Evolutionary conservation across 2,329 filamentous ascomycete species (phyloP).

Genomic region (Nemania sp.): DNA sequence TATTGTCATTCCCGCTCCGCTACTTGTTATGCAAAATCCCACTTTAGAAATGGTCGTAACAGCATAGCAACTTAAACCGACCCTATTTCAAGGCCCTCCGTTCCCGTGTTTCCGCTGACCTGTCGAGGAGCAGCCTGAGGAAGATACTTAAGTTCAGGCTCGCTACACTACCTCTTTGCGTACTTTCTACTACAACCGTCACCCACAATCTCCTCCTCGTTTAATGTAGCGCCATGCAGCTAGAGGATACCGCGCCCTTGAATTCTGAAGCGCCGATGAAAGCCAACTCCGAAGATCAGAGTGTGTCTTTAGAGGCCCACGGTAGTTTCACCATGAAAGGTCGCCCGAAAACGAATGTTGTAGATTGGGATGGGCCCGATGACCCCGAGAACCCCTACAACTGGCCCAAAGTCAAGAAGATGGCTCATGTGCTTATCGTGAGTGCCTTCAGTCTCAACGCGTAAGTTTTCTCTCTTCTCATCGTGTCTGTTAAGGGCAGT

Average conservation of each 20-base stretch:
- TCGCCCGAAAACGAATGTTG: background rate
- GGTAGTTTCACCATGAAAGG: background rate
- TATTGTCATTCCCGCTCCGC: too few relatives aligned
- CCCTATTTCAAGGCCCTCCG: too few relatives aligned
- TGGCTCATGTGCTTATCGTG: conserved; percentile 2
- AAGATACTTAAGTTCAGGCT: background rate
- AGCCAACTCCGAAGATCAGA: background rate
- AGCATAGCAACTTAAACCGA: too few relatives aligned
- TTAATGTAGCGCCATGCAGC: background rate
- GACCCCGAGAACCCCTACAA: conserved; percentile 10
- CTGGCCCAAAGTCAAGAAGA: conserved; percentile 9
- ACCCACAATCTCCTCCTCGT: background rate
- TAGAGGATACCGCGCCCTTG: background rate
- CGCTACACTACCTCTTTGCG: background rate
- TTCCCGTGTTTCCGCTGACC: background rate
- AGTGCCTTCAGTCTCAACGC: conserved; percentile 3
- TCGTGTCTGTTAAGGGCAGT: background rate
- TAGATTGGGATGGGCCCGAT: conserved; percentile 14
- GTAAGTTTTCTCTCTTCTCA: conserved; percentile 1
- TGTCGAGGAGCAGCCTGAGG: background rate
- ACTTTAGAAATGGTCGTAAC: too few relatives aligned
- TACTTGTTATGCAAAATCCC: too few relatives aligned
- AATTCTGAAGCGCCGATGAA: background rate
- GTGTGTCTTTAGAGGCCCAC: background rate
- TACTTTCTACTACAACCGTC: background rate